Evolutionary conservation across 2,329 filamentous ascomycete genomes (phyloP), one percentile per base, ranked within the genome.

Genomic region (Arthroderma sp.): DNA sequence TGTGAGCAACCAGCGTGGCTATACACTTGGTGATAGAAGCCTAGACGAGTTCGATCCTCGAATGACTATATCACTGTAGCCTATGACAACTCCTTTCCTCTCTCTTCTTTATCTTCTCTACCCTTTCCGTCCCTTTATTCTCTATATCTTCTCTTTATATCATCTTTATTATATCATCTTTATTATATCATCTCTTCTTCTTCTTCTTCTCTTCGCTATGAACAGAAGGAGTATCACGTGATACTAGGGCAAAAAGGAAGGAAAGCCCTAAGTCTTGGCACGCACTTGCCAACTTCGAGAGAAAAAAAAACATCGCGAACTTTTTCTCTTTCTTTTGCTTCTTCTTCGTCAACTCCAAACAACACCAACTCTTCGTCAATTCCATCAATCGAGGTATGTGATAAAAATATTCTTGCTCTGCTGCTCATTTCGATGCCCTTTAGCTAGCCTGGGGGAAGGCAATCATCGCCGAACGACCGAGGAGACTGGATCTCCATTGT

Each of bases 361-460:
- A 56, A 43, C 43, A 21, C 23, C 56, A 39, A 43, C 56, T 54
- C 64, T 51, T 51, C 41, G 13, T 19, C 41, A 31, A 13, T n/a
- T 51, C 25, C 33, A 65, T 66, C 68, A 63, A 63, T 70, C 67
- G 72, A 74, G 72, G 72, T 74, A 74, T 72, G 72, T 73, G 65
- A 62, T 55, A 59, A 31, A 44, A 43, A 53, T 35, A n/a, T 25
- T 60, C 55, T 56, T 59, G 56, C 58, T 28, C 57, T 59, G 58
- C 57, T 60, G 49, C 55, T 65, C 59, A 35, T 19, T 54, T 23
- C 15, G 17, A 54, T 19, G 33, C 33, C 35, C 19, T 54, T 39
- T 69, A 69, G 64, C 66, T 67, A 72, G 70, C 71, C 73, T 74
- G 71, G 71, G 67, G 70, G 63, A 63, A 61, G 69, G 70, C 69